Evolutionary conservation across 495 filamentous ascomycete species (phyloP).

Genomic region (Sphaerosporella brunnea): DNA sequence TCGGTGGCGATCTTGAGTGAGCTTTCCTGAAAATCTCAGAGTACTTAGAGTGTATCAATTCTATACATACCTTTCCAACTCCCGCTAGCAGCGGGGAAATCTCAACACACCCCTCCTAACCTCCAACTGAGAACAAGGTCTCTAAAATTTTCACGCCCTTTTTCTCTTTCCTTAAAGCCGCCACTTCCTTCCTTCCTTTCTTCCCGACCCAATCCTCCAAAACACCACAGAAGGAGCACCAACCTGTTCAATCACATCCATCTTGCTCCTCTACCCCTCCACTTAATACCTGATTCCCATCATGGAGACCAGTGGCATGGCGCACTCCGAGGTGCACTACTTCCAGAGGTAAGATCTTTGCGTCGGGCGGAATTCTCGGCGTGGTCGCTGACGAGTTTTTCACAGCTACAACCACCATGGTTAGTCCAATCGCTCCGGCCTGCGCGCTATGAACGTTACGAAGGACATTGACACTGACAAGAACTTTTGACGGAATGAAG

Average conservation of each 20-base stretch:
- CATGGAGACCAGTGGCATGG: slow-evolving; percentile 18
- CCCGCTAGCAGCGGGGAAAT: slow-evolving; percentile 2
- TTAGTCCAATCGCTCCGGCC: no score
- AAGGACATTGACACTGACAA: slow-evolving; percentile 17
- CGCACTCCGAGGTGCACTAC: slow-evolving; percentile 26
- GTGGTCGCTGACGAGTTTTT: slow-evolving; percentile 8
- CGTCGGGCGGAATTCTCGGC: not conserved
- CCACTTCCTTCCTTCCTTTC: slow-evolving; percentile 3
- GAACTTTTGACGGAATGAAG: slow-evolving; percentile 11
- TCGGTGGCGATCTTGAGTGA: no score
- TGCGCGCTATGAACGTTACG: not conserved
- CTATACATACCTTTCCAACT: no score
- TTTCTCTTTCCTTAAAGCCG: slow-evolving; percentile 1
- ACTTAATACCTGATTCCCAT: not conserved
- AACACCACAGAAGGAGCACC: no score
- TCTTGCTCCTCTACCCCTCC: not conserved
- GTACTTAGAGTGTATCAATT: no score
- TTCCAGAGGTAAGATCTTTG: slow-evolving; percentile 23
- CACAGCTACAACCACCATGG: slow-evolving; percentile 27
- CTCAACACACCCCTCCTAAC: not conserved
- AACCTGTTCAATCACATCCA: no score
- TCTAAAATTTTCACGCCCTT: slow-evolving; percentile 6
- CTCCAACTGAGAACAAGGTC: no score
- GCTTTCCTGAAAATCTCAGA: no score
- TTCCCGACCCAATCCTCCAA: not conserved